Evolutionary conservation across 176 grass and related monocot species (phyloP), one percentile per base, ranked within the genome.

Genomic region (Oropetium thomaeum): DNA sequence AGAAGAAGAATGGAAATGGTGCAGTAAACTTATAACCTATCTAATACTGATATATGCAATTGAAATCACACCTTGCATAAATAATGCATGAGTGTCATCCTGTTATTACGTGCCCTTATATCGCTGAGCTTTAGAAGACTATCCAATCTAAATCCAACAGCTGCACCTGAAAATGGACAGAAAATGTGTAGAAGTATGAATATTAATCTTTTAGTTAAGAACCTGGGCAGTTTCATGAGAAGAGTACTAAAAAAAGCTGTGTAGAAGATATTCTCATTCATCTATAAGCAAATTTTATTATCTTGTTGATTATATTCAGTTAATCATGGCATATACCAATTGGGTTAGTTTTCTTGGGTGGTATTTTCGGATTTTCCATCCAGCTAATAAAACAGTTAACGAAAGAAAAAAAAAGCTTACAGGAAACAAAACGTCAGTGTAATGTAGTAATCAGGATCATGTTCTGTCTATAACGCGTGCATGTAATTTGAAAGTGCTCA

Each of bases 81-180:
- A 68, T 97, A 97, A 88, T 97, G 91, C 86, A 97, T 93, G 28
- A 97, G 91, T 75, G 95, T 97, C 80, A 89, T 93, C 82, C 79
- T 91, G 83, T 92, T 97, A 38, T 97, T 90, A 8, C 95, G 84
- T 33, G 95, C 95, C 58, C 90, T 84, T 78, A 81, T 92, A 67
- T 97, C 95, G 69, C 62, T 87, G 75, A 97, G 95, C 62, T 97
- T 97, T 66, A 93, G 88, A 78, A 97, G 95, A 69, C 95, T 97
- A 71, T 97, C 95, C 74, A 97, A 88, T 83, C 87, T 86, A 89
- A 97, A 97, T 69, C 95, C 95, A 87, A 97, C 79, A 71, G 95
- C 95, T 62, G 91, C 82, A 81, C 95, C 95, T 97, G 86, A 65
- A 82, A 80, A 79, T 26, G 22, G 48, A 34, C 58, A 33, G 67